Evolutionary conservation across 164 flowering plant genomes (phyloP), one percentile per base, ranked within the genome.

Genomic region (grape (Vitis vinifera)): DNA sequence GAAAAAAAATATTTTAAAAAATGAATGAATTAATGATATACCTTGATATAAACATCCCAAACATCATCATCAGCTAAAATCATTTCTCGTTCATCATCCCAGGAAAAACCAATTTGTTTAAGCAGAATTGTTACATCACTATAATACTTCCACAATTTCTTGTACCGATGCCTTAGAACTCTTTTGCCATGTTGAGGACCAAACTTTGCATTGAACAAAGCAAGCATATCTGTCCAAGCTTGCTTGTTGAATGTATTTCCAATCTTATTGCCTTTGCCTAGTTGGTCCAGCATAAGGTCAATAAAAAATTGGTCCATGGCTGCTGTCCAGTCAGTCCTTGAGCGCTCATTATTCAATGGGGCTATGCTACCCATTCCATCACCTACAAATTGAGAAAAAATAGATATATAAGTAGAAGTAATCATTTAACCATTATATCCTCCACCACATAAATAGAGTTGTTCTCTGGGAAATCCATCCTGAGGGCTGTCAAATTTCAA

Each of bases 11-110:
- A 4, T 37, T 37, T 37, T 7, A 55, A 29, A 71, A 56, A 4
- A 17, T 37, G 67, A 49, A 16, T 51, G 47, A 50, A 27, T n/a
- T 14, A n/a, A 63, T 3, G 2, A 62, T 12, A 47, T 71, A 87
- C 91, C 89, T 84, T 87, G 69, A 77, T 80, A 78, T 81, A 86
- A 71, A 81, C 78, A 73, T 84, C 87, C 89, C 91, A 88, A 52
- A 79, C 78, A 67, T 73, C 76, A 75, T 81, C 81, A 73, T 78
- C 75, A 62, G 89, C 88, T 51, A 68, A 63, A 14, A 88, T 68
- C 81, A 81, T 80, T 68, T 84, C 82, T 14, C 69, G 82, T 37
- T 59, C 50, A 71, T 83, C 87, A 76, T 86, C 84, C 91, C 86
- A 88, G 30, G 68, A 75, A 81, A 88, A 86, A 5, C 85, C 89